phyloP scores from a whole-genome alignment of 2,329 filamentous ascomycete genomes.

The Ploettnerulaceae sp. region DNA sequence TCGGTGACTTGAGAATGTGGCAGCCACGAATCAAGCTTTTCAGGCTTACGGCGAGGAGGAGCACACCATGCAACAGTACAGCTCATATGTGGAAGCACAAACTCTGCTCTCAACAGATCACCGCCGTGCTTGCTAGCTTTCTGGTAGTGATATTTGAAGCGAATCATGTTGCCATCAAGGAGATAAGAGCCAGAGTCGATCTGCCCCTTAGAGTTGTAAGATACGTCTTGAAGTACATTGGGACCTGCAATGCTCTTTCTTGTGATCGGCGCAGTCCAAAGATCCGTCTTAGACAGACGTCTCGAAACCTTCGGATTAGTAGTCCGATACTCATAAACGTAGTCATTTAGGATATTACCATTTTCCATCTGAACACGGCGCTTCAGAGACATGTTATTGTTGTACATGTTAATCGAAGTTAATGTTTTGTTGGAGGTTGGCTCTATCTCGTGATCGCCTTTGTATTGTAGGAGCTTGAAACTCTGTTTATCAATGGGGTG shows the following conservation, averaged over 20 bases:
- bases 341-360: slow-evolving; percentile 41
- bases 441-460: slow-evolving; percentile 35
- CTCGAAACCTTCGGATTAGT: slow-evolving; percentile 28
- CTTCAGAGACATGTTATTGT: slow-evolving; percentile 41
- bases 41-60: slow-evolving; percentile 43
- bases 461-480: slow-evolving; percentile 19
- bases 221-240: slow-evolving; percentile 22
- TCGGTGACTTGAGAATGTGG: slow-evolving; percentile 49
- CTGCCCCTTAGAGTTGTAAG: slow-evolving; percentile 44
- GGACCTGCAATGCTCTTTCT: slow-evolving; percentile 44
- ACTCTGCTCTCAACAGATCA: slow-evolving; percentile 49
- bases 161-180: slow-evolving; percentile 45
- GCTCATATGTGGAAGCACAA: slow-evolving; percentile 46
- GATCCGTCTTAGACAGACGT: slow-evolving; percentile 15
- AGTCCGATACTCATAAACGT: slow-evolving; percentile 43
- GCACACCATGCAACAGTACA: slow-evolving; percentile 49
- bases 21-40: slow-evolving; percentile 43
- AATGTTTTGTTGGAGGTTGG: slow-evolving; percentile 39
- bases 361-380: slow-evolving; percentile 26
- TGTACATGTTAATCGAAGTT: slow-evolving; percentile 44
- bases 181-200: slow-evolving; percentile 49
- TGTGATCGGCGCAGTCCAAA: slow-evolving; percentile 34
- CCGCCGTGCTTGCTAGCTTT: slow-evolving; percentile 48
- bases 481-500: slow-evolving; percentile 8
- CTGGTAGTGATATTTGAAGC: slow-evolving; percentile 50